Percentiles rank a stretch among this genome's conserved stretches.
These are phyloP conservation scores for Tetrastigma voinierianum DNA, from an alignment of 164 flowering plant species.

Conservation along the genomic window DNA sequence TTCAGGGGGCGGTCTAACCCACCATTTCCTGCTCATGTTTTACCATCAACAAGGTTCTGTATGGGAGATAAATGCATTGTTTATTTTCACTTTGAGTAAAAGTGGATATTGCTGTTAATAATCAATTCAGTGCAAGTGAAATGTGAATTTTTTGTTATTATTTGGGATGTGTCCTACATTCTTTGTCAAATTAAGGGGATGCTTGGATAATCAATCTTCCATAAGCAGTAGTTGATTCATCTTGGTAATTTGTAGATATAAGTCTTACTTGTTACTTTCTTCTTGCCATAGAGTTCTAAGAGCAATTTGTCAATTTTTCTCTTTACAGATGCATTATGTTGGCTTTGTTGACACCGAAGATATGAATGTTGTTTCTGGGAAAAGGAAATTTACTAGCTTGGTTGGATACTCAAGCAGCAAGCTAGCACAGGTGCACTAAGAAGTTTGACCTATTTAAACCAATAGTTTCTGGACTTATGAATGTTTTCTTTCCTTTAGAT, in stretches of 20 bases:
- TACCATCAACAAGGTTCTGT: no score
- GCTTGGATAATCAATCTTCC: no score
- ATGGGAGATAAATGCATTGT: no score
- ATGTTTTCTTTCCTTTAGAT: background rate
- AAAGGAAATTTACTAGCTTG: constrained; percentile 73
- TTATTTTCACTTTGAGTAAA: no score
- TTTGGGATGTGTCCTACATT: no score
- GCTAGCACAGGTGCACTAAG: constrained; percentile 73
- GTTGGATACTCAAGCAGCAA: constrained; percentile 88
- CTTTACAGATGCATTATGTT: constrained; percentile 76
- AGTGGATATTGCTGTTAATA: no score
- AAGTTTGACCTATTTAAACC: background rate
- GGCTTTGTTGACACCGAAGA: constrained; percentile 95
- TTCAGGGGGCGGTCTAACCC: no score
- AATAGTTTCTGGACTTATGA: background rate
- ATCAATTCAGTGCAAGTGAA: no score
- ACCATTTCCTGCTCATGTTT: no score
- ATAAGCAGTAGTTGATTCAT: no score
- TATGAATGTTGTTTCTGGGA: constrained; percentile 84
- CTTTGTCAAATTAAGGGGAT: no score
- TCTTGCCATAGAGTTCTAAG: background rate
- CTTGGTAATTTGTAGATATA: background rate
- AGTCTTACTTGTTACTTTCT: background rate
- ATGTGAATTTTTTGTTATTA: no score
- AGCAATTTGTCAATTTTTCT: constrained; percentile 1